These are phyloP conservation scores for Evernia prunastri DNA, from an alignment of 495 filamentous ascomycete species.

Conservation along the genomic window DNA sequence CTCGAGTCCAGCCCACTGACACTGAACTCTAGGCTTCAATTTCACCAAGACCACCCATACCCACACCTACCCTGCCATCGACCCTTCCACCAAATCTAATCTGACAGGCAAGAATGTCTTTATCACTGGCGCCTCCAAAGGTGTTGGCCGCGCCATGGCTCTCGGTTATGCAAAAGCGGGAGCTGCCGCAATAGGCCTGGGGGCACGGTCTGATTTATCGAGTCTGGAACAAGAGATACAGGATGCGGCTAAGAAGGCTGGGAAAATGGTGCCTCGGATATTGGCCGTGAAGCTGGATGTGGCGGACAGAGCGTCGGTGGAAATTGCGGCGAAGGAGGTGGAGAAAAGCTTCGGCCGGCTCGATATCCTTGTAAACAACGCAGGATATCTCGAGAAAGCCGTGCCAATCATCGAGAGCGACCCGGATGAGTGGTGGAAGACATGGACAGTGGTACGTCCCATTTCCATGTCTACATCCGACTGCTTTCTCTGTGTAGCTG, in stretches of 20 bases:
- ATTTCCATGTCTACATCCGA: too few relatives aligned
- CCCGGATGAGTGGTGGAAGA: slow-evolving; percentile 40
- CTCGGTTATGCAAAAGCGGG: slow-evolving; percentile 41
- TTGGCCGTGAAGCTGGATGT: slow-evolving; percentile 40
- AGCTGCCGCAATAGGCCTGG: slow-evolving; percentile 37
- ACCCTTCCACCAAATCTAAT: slow-evolving; percentile 29
- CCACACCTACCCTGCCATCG: slow-evolving; percentile 34
- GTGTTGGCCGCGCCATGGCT: slow-evolving; percentile 45
- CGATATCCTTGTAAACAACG: slow-evolving; percentile 53
- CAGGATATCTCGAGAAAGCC: slow-evolving; percentile 38
- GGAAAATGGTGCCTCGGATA: slow-evolving; percentile 31
- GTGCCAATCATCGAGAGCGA: slow-evolving; percentile 38
- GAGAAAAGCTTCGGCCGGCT: slow-evolving; percentile 20
- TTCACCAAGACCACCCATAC: slow-evolving; percentile 35
- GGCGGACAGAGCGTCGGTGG: slow-evolving; percentile 22
- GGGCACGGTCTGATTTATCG: slow-evolving; percentile 37
- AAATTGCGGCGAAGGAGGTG: slow-evolving; percentile 1
- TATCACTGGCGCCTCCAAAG: slow-evolving; percentile 3
- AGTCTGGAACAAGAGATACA: slow-evolving; percentile 34
- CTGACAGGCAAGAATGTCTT: slow-evolving; percentile 40
- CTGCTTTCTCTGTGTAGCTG: not conserved
- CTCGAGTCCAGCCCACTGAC: too few relatives aligned
- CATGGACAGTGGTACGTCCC: not conserved
- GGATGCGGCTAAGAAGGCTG: slow-evolving; percentile 33
- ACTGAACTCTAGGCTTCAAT: too few relatives aligned